Evolutionary conservation across 495 filamentous ascomycete species (phyloP).

Genomic region (Terfezia boudieri): DNA sequence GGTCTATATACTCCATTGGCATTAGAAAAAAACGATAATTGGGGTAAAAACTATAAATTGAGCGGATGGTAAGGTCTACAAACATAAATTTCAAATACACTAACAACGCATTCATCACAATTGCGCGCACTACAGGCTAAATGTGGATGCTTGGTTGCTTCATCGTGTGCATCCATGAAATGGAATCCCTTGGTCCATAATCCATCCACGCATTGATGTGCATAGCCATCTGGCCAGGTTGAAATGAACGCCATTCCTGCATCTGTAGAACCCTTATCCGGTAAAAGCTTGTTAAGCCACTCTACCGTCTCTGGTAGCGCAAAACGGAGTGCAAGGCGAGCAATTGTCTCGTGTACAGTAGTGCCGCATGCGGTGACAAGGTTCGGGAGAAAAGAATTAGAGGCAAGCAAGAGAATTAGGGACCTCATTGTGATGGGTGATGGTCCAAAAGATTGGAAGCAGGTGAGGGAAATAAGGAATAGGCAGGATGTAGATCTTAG

Average conservation of each 20-base stretch:
- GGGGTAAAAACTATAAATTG: too few species aligned
- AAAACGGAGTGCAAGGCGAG: conserved; percentile 15
- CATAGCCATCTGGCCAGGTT: conserved; percentile 42
- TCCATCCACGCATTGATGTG: conserved; percentile 32
- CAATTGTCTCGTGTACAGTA: conserved; percentile 16
- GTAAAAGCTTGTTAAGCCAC: conserved; percentile 3
- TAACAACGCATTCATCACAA: not conserved
- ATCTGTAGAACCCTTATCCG: conserved; percentile 4
- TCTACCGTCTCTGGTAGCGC: conserved; percentile 11
- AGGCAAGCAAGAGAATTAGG: too few species aligned
- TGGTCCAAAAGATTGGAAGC: too few species aligned
- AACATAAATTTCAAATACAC: not conserved
- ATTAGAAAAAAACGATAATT: too few species aligned
- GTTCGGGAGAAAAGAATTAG: not conserved
- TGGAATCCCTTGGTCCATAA: conserved; percentile 37
- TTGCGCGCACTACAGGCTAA: too few species aligned
- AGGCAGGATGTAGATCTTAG: too few species aligned
- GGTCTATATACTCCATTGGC: too few species aligned
- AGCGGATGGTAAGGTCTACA: too few species aligned
- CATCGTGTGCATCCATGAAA: conserved; percentile 49
- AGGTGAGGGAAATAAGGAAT: too few species aligned
- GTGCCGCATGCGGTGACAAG: conserved; percentile 7
- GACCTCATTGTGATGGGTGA: too few species aligned
- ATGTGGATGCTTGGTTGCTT: not conserved
- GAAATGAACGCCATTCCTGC: conserved; percentile 33